Evolutionary conservation across 2,329 filamentous ascomycete species (phyloP), one percentile per base, ranked within the genome.

Genomic region (Coniochaeta sp.): DNA sequence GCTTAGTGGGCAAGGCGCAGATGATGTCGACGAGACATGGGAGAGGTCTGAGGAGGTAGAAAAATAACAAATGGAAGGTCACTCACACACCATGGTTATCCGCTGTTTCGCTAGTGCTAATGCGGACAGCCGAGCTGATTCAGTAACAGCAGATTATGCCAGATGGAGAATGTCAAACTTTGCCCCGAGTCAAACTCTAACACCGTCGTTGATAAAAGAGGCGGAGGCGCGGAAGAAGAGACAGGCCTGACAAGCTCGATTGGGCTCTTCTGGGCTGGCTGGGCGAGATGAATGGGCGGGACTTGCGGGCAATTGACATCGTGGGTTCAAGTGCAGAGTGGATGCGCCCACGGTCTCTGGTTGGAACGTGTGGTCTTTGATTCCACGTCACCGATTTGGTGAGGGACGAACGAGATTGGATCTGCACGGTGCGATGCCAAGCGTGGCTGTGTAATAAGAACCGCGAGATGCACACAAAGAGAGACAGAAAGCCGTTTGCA

Each of bases 41-140:
- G n/a, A 26, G 22, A 14, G 38, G 3, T 20, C 12, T 42, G 38
- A 13, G 18, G 12, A 14, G n/a, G 14, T 3, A 42, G 20, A 8
- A 22, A 38, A 22, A 16, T 16, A 30, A 30, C 6, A 30, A 30
- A 33, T n/a, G 33, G 38, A 42, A 42, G 20, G 22, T 4, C 12
- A 42, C 38, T 42, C 38, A 42, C 38, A 42, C 38, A 42, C 38
- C 38, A 42, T 42, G 38, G 38, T 42, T 22, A 42, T 42, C 38
- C 38, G 38, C 38, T 42, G 38, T 42, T n/a, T 40, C 38, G 38
- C 38, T 42, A 42, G 38, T 42, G 38, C 38, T 42, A 42, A 42
- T 24, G 38, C 38, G 38, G 38, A 42, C 22, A 26, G 38, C 38
- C 20, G 38, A 14, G 38, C 20, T 42, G 38, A 42, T 42, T 42